Conservation (phyloP, 2,329 filamentous ascomycete species). For the Chaetomiaceae sp. region DNA sequence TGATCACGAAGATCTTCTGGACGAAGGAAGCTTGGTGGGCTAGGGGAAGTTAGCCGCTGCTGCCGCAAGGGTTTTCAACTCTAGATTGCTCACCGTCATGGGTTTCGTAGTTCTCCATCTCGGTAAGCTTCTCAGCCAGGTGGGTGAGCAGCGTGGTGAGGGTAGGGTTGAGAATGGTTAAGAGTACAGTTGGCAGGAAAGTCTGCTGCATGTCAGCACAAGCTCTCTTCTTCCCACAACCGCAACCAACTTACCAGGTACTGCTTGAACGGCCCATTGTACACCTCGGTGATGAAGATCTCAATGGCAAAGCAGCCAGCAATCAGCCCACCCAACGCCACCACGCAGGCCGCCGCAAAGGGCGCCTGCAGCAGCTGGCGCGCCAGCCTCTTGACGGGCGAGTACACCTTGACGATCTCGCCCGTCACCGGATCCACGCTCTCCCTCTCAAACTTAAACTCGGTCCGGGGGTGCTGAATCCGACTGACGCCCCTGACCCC, state of each 20-base stretch:
- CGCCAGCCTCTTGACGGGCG: constrained; percentile 65
- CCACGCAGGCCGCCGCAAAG: constrained; percentile 68
- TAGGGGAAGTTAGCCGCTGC: constrained; percentile 26
- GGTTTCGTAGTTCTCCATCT: constrained; percentile 89
- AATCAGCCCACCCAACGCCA: constrained; percentile 74
- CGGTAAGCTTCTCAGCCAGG: constrained; percentile 69
- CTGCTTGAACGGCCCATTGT: constrained; percentile 79
- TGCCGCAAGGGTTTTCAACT: not conserved
- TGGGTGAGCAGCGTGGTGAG: constrained; percentile 68
- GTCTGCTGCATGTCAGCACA: constrained; percentile 44
- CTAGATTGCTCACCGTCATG: constrained; percentile 49
- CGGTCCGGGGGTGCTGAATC: constrained; percentile 69
- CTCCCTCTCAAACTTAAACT: constrained; percentile 75
- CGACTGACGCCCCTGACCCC: constrained; percentile 76
- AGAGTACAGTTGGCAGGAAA: constrained; percentile 80
- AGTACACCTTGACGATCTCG: constrained; percentile 69
- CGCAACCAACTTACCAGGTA: constrained; percentile 57
- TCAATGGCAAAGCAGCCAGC: constrained; percentile 85
- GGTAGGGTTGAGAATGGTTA: constrained; percentile 75
- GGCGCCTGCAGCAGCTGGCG: constrained; percentile 77
- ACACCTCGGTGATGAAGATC: constrained; percentile 92
- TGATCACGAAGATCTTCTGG: constrained; percentile 89
- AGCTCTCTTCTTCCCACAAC: not conserved
- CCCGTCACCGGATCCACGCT: constrained; percentile 75
- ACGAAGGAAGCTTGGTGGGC: constrained; percentile 78